Evolutionary conservation across 2,329 filamentous ascomycete genomes (phyloP), one percentile per base, ranked within the genome.

Genomic region (Epicoccum nigrum): DNA sequence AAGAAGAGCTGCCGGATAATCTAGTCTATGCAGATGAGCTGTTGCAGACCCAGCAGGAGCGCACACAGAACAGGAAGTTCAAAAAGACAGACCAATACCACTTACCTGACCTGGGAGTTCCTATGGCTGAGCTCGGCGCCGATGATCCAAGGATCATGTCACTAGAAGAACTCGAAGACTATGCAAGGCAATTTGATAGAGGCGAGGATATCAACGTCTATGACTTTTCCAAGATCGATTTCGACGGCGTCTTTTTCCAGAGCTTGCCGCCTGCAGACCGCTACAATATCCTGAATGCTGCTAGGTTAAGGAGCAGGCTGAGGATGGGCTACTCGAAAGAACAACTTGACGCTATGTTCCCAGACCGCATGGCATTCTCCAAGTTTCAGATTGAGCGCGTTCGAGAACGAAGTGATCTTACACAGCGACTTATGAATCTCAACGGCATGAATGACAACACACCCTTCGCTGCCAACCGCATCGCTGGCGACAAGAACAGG

Each of bases 221-320:
- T 74, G 93, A 97, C 74, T 99, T 99, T 69, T 95, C 90, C 68
- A 97, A 97, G 75, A 99, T 99, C 63, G 94, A 99, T 69, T 99
- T 97, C 65, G 89, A 97, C 60, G 90, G 92, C 60, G 86, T 93
- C 11, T 99, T 99, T 74, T 99, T 99, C 76, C 85, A 89, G 70
- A 96, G 91, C 69, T 75, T 99, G 50, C 94, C 95, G 0, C 82
- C 92, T 1, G 87, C 88, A 2, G 94, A 99, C 76, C 85, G 93
- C 40, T 99, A 99, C 78, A 97, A 97, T 64, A 99, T 99, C 45
- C 77, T 99, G 17, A 99, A 99, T 69, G 94, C 95, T 1, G 94
- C 95, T 1, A 83, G 94, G 55, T 71, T 99, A 55, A 82, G 94
- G 49, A 96, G 91, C 71, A 83, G 94, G 45, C 79, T 99, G 65